Conservation (phyloP, 2,329 filamentous ascomycete genomes). For the Delphinella strobiligena region DNA sequence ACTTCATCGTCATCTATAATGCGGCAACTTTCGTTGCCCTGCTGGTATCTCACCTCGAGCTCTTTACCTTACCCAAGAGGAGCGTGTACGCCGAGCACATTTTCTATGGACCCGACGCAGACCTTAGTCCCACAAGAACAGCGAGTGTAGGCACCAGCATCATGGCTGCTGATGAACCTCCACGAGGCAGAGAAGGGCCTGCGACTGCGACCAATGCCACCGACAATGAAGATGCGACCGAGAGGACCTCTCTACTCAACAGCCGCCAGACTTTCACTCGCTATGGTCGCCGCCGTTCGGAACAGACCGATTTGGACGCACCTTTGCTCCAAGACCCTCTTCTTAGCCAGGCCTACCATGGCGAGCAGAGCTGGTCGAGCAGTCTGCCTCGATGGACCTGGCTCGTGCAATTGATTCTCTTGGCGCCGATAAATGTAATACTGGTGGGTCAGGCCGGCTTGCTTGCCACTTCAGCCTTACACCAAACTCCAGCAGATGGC, state of each 20-base stretch:
- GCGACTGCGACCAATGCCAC: conserved; percentile 25
- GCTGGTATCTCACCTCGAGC: conserved; percentile 64
- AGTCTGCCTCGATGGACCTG: conserved; percentile 73
- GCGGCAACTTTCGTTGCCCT: conserved; percentile 62
- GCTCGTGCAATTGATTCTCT: conserved; percentile 71
- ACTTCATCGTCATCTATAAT: conserved; percentile 71
- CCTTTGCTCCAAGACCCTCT: conserved; percentile 15
- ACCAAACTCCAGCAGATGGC: conserved; percentile 78
- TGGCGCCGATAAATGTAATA: conserved; percentile 67
- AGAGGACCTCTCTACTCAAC: conserved; percentile 44
- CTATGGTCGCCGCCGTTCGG: conserved; percentile 9
- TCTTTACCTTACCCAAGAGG: conserved; percentile 62
- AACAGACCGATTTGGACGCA: conserved; percentile 13
- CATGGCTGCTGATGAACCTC: conserved; percentile 4
- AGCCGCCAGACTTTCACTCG: conserved; percentile 11
- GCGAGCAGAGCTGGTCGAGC: conserved; percentile 79
- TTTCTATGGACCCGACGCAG: conserved; percentile 17
- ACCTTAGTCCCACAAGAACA: conserved; percentile 3
- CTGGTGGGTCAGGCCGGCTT: conserved; percentile 66
- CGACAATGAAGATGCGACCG: conserved; percentile 33
- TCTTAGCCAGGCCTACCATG: conserved; percentile 39
- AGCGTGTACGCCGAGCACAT: conserved; percentile 52
- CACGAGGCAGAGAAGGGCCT: conserved; percentile 10
- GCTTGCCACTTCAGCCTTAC: conserved; percentile 56
- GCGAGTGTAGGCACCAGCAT: conserved; percentile 2